Percentiles rank a stretch among this genome's conserved stretches.
These are phyloP conservation scores for Candida incommunis DNA, from an alignment of 805 yeast species.

Conservation along the genomic window DNA sequence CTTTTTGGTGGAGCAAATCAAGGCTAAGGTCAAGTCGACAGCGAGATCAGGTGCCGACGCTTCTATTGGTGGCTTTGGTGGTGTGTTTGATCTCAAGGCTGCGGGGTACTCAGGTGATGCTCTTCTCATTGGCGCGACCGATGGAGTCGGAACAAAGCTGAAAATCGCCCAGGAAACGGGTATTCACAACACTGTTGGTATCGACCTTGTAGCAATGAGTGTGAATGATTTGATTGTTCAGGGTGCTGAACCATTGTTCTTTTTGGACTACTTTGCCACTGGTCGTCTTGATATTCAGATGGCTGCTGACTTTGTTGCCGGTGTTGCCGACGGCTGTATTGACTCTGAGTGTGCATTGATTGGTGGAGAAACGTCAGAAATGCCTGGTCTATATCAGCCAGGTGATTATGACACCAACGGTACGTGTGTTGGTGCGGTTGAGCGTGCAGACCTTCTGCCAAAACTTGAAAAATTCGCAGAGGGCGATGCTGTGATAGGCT, in stretches of 20 bases:
- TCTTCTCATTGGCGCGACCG: slow-evolving; percentile 90
- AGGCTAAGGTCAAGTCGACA: slow-evolving; percentile 81
- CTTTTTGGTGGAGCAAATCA: slow-evolving; percentile 75
- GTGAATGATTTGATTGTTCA: slow-evolving; percentile 96
- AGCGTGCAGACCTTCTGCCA: slow-evolving; percentile 63
- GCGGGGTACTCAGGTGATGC: slow-evolving; percentile 66
- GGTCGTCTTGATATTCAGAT: slow-evolving; percentile 75
- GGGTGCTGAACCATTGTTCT: slow-evolving; percentile 96
- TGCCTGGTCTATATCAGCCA: slow-evolving; percentile 96
- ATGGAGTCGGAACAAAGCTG: slow-evolving; percentile 97
- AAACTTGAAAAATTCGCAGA: slow-evolving; percentile 45
- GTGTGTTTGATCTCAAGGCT: slow-evolving; percentile 75
- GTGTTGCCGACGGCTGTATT: slow-evolving; percentile 95
- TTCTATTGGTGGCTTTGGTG: slow-evolving; percentile 98
- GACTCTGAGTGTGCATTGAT: slow-evolving; percentile 94
- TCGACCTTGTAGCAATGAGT: slow-evolving; percentile 97
- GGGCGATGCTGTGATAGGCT: slow-evolving; percentile 77
- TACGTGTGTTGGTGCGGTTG: slow-evolving; percentile 95
- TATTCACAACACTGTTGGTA: slow-evolving; percentile 95
- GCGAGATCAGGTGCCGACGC: slow-evolving; percentile 94
- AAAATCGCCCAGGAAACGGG: slow-evolving; percentile 83
- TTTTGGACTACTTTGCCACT: slow-evolving; percentile 92
- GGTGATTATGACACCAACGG: slow-evolving; percentile 98
- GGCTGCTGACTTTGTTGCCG: slow-evolving; percentile 80
- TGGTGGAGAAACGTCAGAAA: slow-evolving; percentile 98